phyloP scores from a whole-genome alignment of 495 filamentous ascomycete species.

The Aspergillus biplanus region DNA sequence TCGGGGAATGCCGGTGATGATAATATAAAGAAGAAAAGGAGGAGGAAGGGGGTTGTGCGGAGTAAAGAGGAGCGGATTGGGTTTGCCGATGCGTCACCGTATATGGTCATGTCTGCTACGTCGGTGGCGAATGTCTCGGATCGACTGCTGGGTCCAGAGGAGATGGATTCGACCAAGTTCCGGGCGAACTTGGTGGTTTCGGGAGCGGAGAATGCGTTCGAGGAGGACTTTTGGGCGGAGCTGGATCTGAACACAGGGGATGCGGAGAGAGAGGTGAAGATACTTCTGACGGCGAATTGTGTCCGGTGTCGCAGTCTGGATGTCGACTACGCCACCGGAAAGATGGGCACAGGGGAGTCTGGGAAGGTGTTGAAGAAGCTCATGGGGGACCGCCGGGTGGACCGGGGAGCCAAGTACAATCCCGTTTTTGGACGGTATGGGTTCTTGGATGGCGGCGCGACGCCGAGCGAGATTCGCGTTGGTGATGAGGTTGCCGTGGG shows the following conservation, averaged over 20 bases:
- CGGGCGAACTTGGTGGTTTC: conserved; percentile 82
- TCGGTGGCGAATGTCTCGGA: conserved; percentile 68
- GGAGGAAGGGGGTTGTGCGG: conserved; percentile 1
- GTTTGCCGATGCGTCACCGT: conserved; percentile 82
- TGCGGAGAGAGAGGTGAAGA: conserved; percentile 27
- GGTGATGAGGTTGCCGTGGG: conserved; percentile 73
- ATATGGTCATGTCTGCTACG: conserved; percentile 69
- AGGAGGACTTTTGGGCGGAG: conserved; percentile 88
- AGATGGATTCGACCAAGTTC: conserved; percentile 80
- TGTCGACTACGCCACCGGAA: conserved; percentile 79
- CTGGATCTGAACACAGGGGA: conserved; percentile 41
- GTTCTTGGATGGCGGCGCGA: conserved; percentile 53
- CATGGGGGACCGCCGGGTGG: conserved; percentile 77
- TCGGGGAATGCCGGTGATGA: too few relatives aligned
- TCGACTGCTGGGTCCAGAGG: conserved; percentile 56
- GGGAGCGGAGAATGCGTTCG: conserved; percentile 62
- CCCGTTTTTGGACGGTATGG: conserved; percentile 86
- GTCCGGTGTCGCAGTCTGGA: conserved; percentile 78
- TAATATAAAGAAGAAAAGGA: not conserved
- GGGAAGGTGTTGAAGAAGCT: conserved; percentile 75
- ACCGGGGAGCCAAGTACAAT: conserved; percentile 70
- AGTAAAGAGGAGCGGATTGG: conserved; percentile 54
- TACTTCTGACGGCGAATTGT: conserved; percentile 78
- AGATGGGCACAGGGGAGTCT: conserved; percentile 62
- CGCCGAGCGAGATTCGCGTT: conserved; percentile 52